Base-by-base conservation (phyloP, 345 rosid species). In the Lumnitzera littorea region DNA sequence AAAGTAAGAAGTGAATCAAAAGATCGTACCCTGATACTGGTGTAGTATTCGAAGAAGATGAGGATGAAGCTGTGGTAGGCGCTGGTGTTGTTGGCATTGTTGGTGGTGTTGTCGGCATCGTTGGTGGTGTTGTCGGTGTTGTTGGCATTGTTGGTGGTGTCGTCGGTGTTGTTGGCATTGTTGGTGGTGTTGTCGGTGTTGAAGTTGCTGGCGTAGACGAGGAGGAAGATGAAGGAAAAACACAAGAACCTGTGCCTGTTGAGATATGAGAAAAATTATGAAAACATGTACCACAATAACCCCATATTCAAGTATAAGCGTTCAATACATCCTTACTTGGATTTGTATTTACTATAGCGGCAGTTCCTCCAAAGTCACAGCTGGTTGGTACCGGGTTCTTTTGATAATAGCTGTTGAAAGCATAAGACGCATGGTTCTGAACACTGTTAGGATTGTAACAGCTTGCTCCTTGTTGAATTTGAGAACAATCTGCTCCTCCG, bases 331-430 rank as follows among this genome's bases (percentile, higher is more conserved):
- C 69, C 95, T 86, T 68, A 95, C 99, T 88, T 72, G 99, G 99
- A 67, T 95, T 88, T 17, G 63, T 53, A 77, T 48, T 77, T 24
- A 85, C 89, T 23, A 82, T 24, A 29, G 65, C 43, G 1, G 96
- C 99, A 2, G 80, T 58, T 46, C 97, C 97, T 41, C 97, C 92
- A 52, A 95, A 95, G 56, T 95, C 89, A 48, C 99, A 91, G 73
- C 99, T 88, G 46, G 89, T 70, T 5, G 96, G 79, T 53, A 52
- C 70, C 29, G 95, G 95, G 65, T 83, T 88, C 77, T 80, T 88
- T 73, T 88, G 96, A 56, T 90, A 95, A 71, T 95, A 95, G 78
- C 87, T 88, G 62, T 95, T 95, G 78, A 95, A 91, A 14, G 97
- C 99, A 71, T 48, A 82, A 1, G 99, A 95, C 8, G 97, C 99